Base-by-base conservation (phyloP, 2,329 filamentous ascomycete genomes). In the Fonsecaea multimorphosa region DNA sequence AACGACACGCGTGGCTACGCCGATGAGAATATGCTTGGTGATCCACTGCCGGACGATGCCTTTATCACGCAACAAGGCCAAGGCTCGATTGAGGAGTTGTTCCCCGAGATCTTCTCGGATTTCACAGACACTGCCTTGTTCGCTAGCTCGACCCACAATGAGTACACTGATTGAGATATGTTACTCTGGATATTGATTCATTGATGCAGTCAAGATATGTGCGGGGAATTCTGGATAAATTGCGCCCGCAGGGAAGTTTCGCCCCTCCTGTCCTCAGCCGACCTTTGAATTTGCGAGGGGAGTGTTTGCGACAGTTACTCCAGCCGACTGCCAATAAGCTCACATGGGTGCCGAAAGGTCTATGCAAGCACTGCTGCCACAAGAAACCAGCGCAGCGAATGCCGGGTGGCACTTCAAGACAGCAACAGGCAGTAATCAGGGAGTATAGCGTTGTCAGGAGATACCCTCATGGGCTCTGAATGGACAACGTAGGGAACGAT, bases 21-120 rank as follows among this genome's bases (percentile, higher is more conserved):
- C 19, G 36, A 62, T 22, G 66, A 66, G 29, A 58, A 59, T 19
- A 59, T 64, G 56, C 63, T 66, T 2, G 62, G 60, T 12, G 58
- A 66, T 29, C 63, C 61, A 12, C 44, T 65, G 4, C 58, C 66
- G 6, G 65, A 68, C 14, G 67, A 70, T 16, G 56, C 32, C 0
- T 70, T 67, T 34, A 24, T 62, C 29, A 63, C 49, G 5, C 58
- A 61, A 14, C 66, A 64, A 46, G 57, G 62, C 2, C 66, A 69
- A 19, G 62, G 61, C 5, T 67, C 63, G 1, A 67, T 70, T 38
- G 68, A 70, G 46, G 67, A 69, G 34, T 44, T 70, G 59, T 70
- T 70, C 34, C 68, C 68, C 14, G 68, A 70, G 64, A 67, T 70
- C 60, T 70, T 70, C 38, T 63, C 67, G 3, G 68, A 70, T 51